Percentiles rank a stretch among this genome's conserved stretches.
Evolutionary conservation across 1,284 basidiomycete genomes (phyloP).

Genomic region (Kwoniella shivajii): DNA sequence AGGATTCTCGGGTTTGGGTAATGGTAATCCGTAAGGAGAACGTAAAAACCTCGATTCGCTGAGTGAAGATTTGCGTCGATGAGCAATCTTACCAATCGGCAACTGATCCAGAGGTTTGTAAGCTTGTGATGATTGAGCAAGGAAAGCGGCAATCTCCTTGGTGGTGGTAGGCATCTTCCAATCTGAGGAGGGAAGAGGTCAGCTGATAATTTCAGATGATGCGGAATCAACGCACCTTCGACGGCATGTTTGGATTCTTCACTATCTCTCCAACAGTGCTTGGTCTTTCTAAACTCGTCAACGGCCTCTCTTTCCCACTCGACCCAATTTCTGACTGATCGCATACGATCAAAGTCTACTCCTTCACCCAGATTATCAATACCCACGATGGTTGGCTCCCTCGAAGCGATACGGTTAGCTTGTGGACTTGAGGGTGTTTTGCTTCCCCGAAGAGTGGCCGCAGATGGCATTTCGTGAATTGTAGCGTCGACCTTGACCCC

Average conservation of each 20-base stretch:
- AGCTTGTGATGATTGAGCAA: slow-evolving; percentile 34
- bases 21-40: slow-evolving; percentile 38
- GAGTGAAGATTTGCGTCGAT: slow-evolving; percentile 35
- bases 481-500: slow-evolving; percentile 37
- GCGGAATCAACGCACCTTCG: slow-evolving; percentile 22
- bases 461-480: slow-evolving; percentile 45
- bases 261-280: slow-evolving; percentile 27
- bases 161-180: slow-evolving; percentile 31
- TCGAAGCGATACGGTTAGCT: neutral
- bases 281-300: slow-evolving; percentile 31
- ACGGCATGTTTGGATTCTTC: slow-evolving; percentile 28
- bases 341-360: slow-evolving; percentile 19
- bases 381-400: slow-evolving; percentile 15
- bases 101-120: slow-evolving; percentile 38
- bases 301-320: slow-evolving; percentile 38
- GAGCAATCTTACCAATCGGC: slow-evolving; percentile 14
- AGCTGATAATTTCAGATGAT: neutral
- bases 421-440: slow-evolving; percentile 16
- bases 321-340: slow-evolving; percentile 29
- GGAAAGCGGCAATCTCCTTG: slow-evolving; percentile 35
- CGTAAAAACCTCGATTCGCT: slow-evolving; percentile 22
- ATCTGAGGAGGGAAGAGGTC: slow-evolving; percentile 18
- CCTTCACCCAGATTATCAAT: slow-evolving; percentile 12
- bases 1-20: slow-evolving; percentile 22
- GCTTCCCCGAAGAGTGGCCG: slow-evolving; percentile 30